Evolutionary conservation across 1,139 yeast genomes (phyloP).

Genomic region (Kurtzmaniella quercitrusa): DNA sequence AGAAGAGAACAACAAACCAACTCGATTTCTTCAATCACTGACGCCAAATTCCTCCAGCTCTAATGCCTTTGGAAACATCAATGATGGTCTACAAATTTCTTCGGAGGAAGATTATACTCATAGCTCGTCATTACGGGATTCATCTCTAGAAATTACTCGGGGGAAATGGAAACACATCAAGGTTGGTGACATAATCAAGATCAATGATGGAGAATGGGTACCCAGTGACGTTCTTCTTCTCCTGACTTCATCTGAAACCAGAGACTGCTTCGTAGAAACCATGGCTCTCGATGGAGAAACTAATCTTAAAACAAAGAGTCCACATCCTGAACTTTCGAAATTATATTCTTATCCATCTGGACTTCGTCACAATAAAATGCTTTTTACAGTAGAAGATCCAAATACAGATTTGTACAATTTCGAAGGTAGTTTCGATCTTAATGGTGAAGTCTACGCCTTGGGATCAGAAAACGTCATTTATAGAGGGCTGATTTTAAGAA

Average conservation of each 20-base stretch:
- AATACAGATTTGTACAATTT: conserved; percentile 86
- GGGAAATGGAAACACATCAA: conserved; percentile 69
- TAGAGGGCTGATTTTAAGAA: conserved; percentile 84
- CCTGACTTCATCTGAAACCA: conserved; percentile 58
- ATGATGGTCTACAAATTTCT: conserved; percentile 9
- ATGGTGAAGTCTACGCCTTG: conserved; percentile 46
- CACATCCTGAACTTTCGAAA: conserved; percentile 60
- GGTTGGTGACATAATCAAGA: conserved; percentile 79
- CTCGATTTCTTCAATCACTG: conserved; percentile 15
- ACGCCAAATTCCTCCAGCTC: neutral
- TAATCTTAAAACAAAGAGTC: conserved; percentile 69
- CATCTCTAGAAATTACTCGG: conserved; percentile 30
- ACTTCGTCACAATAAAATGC: conserved; percentile 46
- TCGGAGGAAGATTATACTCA: conserved; percentile 15
- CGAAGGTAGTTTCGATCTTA: conserved; percentile 53
- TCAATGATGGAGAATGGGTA: conserved; percentile 81
- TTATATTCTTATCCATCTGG: conserved; percentile 46
- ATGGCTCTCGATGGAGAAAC: conserved; percentile 99
- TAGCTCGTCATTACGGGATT: conserved; percentile 23
- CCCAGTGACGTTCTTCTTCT: conserved; percentile 85
- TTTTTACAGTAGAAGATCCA: conserved; percentile 80
- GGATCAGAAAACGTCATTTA: conserved; percentile 79
- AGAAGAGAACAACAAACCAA: conserved; percentile 68
- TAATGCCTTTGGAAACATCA: neutral
- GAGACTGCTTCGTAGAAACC: conserved; percentile 84